Percentiles rank a stretch among this genome's conserved stretches.
Conservation (phyloP, 225 moss, liverwort and hornwort genomes). For the Bryoerythrophyllum caledonicum region DNA sequence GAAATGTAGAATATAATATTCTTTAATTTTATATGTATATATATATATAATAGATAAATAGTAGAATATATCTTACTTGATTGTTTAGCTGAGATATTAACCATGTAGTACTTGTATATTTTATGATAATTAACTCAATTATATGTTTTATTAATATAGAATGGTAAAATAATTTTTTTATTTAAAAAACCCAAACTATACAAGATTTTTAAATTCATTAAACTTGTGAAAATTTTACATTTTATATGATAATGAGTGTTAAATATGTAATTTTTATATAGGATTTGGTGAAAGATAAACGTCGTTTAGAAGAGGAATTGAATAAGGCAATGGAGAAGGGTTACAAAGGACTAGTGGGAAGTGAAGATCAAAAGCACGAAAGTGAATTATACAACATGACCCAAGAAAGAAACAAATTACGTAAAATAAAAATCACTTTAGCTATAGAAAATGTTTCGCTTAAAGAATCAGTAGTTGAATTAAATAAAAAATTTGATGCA, state of each 20-base stretch:
- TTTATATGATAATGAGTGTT: background rate
- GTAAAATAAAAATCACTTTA: slow-evolving; percentile 49
- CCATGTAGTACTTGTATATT: background rate
- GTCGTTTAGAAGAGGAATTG: slow-evolving; percentile 27
- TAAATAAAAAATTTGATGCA: background rate
- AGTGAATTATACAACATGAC: slow-evolving; percentile 38
- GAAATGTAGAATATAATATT: too few species aligned
- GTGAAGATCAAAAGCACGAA: slow-evolving; percentile 11
- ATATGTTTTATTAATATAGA: too few species aligned
- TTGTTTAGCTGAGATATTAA: too few species aligned
- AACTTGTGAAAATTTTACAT: fast-evolving
- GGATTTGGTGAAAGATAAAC: slow-evolving; percentile 36
- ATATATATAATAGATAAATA: background rate
- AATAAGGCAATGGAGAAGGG: background rate
- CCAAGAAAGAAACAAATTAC: slow-evolving; percentile 50
- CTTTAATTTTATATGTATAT: too few species aligned
- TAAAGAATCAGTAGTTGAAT: slow-evolving; percentile 31
- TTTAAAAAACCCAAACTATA: background rate
- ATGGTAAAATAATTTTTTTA: background rate
- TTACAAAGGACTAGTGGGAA: slow-evolving; percentile 1
- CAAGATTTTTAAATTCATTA: too few species aligned
- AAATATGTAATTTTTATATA: background rate
- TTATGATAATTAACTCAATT: background rate
- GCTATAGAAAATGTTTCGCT: slow-evolving; percentile 54
- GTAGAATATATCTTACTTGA: background rate